These are phyloP conservation scores for Boletus sp. DNA, from an alignment of 768 basidiomycete genomes.

Conservation along the genomic window DNA sequence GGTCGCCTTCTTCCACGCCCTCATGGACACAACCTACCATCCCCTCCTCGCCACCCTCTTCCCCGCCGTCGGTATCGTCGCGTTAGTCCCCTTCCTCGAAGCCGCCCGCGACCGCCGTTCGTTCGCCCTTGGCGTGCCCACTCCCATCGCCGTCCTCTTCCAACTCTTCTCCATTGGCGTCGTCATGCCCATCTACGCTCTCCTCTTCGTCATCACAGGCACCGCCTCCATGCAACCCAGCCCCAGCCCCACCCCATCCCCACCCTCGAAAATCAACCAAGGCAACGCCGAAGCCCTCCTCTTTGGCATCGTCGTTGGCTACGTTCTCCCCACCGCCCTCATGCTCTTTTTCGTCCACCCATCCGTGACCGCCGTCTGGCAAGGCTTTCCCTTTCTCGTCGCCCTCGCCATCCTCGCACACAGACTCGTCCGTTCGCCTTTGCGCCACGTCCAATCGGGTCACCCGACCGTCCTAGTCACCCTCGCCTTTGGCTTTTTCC, in stretches of 20 bases:
- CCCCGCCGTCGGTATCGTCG: conserved; percentile 7
- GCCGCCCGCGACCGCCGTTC: conserved; percentile 39
- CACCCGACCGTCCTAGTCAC: conserved; percentile 20
- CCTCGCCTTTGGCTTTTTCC: conserved; percentile 16
- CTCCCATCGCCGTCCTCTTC: conserved; percentile 39
- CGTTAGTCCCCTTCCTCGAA: conserved; percentile 47
- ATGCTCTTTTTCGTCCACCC: conserved; percentile 45
- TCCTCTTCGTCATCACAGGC: conserved; percentile 43
- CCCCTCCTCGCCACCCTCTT: conserved; percentile 19
- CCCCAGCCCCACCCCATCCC: neutral
- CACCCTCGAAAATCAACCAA: conserved; percentile 36
- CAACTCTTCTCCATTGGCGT: conserved; percentile 45
- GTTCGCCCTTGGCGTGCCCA: conserved; percentile 39
- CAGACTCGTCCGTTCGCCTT: conserved; percentile 36
- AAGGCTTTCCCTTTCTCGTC: conserved; percentile 48
- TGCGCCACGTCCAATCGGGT: conserved; percentile 16
- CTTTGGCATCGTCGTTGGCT: conserved; percentile 48
- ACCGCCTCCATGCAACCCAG: conserved; percentile 17
- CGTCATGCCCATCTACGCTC: conserved; percentile 47
- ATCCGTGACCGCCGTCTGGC: conserved; percentile 52
- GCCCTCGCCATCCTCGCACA: conserved; percentile 42
- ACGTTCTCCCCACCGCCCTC: conserved; percentile 43
- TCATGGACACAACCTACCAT: conserved; percentile 14
- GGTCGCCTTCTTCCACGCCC: conserved; percentile 46
- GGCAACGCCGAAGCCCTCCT: conserved; percentile 51